phyloP scores from a whole-genome alignment of 768 basidiomycete genomes.

The Polyporus arcularius region DNA sequence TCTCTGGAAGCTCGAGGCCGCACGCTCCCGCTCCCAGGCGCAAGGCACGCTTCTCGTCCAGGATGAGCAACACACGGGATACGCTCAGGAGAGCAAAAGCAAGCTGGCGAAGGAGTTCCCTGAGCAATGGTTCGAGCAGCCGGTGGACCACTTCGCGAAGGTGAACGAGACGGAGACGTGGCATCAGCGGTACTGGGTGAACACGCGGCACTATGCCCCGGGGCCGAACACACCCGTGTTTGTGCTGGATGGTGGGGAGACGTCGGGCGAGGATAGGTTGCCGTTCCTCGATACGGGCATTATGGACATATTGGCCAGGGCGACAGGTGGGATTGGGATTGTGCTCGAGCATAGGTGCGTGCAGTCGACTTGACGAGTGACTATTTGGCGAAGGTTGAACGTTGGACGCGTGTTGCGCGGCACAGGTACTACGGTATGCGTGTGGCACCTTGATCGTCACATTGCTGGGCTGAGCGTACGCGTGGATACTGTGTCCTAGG shows the following conservation, averaged over 20 bases:
- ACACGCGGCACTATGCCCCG: slow-evolving; percentile 74
- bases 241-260: slow-evolving; percentile 92
- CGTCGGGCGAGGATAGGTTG: slow-evolving; percentile 69
- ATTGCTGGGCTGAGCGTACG: not conserved
- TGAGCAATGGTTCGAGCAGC: slow-evolving; percentile 77
- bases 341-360: slow-evolving; percentile 89
- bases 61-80: not conserved
- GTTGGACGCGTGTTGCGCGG: not conserved
- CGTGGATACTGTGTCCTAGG: slow-evolving; percentile 40
- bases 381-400: not conserved
- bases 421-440: slow-evolving; percentile 18
- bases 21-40: not conserved
- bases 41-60: slow-evolving; percentile 4
- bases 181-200: slow-evolving; percentile 92
- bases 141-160: slow-evolving; percentile 75
- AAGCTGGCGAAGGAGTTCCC: slow-evolving; percentile 42
- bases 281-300: slow-evolving; percentile 59
- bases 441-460: not conserved
- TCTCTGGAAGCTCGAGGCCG: slow-evolving; percentile 52
- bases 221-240: slow-evolving; percentile 80
- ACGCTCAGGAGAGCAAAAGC: not conserved
- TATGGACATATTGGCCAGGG: slow-evolving; percentile 79
- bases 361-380: not conserved
- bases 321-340: slow-evolving; percentile 85
- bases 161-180: slow-evolving; percentile 60